Evolutionary conservation across 192 early-diverging fungal genomes (phyloP).

Genomic region (Pilaira anomala): DNA sequence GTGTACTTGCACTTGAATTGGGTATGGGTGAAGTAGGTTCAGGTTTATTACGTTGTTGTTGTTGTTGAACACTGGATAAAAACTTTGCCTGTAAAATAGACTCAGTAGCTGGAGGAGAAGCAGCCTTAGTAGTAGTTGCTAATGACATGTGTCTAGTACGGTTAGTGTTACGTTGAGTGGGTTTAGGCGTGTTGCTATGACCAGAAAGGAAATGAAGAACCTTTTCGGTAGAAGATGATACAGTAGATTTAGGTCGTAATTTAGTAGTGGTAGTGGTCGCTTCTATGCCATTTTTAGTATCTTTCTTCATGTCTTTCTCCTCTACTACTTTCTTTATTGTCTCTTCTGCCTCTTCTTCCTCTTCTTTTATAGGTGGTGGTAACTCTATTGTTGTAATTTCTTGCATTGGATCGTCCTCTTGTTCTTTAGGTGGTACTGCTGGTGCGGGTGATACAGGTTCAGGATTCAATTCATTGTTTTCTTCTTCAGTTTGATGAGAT

Average conservation of each 20-base stretch:
- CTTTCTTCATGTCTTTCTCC: too few relatives aligned
- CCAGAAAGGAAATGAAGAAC: conserved; percentile 11
- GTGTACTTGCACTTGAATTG: conserved; percentile 25
- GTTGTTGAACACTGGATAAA: conserved; percentile 32
- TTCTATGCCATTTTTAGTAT: too few relatives aligned
- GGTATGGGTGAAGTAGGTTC: not conserved
- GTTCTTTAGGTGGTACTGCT: not conserved
- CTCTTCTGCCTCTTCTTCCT: not conserved
- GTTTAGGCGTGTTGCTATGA: not conserved
- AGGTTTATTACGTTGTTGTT: not conserved
- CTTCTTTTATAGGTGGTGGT: not conserved
- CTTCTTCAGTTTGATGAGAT: not conserved
- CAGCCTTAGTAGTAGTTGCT: not conserved
- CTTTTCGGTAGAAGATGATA: not conserved
- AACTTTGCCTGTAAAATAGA: conserved; percentile 38
- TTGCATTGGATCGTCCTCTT: not conserved
- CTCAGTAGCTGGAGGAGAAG: too few relatives aligned
- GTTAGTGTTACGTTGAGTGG: not conserved
- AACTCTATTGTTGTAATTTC: too few relatives aligned
- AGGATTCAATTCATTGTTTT: not conserved
- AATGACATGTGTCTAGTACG: conserved; percentile 13
- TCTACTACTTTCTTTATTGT: too few relatives aligned
- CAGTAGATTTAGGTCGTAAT: not conserved
- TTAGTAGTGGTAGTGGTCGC: too few relatives aligned
- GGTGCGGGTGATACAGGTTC: not conserved